phyloP scores from a whole-genome alignment of 176 grass and related monocot genomes.

The Hsuehochloa calcarea region DNA sequence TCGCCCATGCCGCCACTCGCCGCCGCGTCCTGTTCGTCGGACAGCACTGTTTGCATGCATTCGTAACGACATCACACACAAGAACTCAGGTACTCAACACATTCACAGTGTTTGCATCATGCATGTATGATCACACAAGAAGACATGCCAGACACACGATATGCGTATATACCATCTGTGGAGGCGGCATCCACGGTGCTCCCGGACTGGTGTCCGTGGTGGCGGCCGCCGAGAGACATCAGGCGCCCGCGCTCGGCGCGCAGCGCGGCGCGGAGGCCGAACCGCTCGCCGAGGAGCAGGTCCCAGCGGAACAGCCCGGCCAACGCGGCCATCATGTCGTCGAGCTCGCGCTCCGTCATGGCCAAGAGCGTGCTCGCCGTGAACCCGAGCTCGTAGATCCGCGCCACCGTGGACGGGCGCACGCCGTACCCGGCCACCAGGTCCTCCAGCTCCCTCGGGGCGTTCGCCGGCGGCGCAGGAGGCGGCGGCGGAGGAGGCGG shows the following conservation, averaged over 20 bases:
- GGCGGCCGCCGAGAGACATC: conserved; percentile 29
- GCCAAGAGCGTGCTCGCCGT: conserved; percentile 51
- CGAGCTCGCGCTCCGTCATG: conserved; percentile 90
- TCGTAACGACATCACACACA: background rate
- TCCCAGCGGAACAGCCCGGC: conserved; percentile 88
- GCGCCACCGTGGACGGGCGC: conserved; percentile 48
- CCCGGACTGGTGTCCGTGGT: conserved; percentile 29
- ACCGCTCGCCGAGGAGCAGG: conserved; percentile 89
- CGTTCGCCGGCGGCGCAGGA: background rate
- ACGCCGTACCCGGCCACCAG: conserved; percentile 60
- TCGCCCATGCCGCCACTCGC: conserved; percentile 34
- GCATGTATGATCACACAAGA: background rate
- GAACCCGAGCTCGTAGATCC: conserved; percentile 60
- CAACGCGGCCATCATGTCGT: conserved; percentile 96
- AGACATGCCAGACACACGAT: background rate
- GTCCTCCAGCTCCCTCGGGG: conserved; percentile 52
- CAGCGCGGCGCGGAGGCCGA: conserved; percentile 79
- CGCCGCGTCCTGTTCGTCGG: conserved; percentile 48
- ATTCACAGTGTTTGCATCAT: background rate
- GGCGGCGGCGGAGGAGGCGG: background rate
- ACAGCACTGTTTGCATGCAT: conserved; percentile 40
- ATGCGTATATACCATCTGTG: conserved; percentile 58
- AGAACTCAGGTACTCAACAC: background rate
- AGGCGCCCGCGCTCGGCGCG: conserved; percentile 79
- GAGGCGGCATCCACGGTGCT: conserved; percentile 66